These are phyloP conservation scores for Eutypa lata DNA, from an alignment of 2,329 filamentous ascomycete species.

Conservation along the genomic window DNA sequence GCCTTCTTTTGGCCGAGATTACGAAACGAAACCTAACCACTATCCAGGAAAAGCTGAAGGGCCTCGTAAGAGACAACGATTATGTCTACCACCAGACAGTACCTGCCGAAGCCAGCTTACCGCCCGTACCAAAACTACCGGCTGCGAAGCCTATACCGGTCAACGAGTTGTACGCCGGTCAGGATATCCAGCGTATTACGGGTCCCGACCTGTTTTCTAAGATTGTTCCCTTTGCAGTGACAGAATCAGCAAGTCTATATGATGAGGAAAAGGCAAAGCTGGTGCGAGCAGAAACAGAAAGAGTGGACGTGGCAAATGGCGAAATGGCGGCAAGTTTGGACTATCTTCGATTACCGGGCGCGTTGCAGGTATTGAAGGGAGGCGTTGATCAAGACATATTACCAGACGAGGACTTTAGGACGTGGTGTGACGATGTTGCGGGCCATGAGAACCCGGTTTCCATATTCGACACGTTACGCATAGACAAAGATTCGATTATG, in stretches of 20 bases:
- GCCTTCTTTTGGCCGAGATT: slow-evolving; percentile 70
- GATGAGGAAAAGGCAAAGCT: slow-evolving; percentile 98
- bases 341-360: slow-evolving; percentile 85
- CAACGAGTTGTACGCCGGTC: slow-evolving; percentile 91
- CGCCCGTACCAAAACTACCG: slow-evolving; percentile 82
- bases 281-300: slow-evolving; percentile 87
- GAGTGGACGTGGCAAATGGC: slow-evolving; percentile 86
- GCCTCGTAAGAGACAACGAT: slow-evolving; percentile 88
- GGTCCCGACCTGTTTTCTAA: slow-evolving; percentile 96
- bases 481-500: slow-evolving; percentile 73
- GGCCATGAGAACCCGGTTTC: slow-evolving; percentile 75
- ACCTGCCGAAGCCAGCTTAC: slow-evolving; percentile 77
- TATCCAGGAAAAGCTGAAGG: slow-evolving; percentile 75
- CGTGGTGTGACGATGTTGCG: slow-evolving; percentile 91
- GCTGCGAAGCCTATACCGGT: slow-evolving; percentile 97
- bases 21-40: slow-evolving; percentile 77
- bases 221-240: slow-evolving; percentile 93
- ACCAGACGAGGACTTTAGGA: slow-evolving; percentile 86
- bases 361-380: slow-evolving; percentile 87
- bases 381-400: slow-evolving; percentile 85
- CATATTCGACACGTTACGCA: slow-evolving; percentile 75
- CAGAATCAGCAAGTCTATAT: slow-evolving; percentile 93
- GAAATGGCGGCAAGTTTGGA: slow-evolving; percentile 96
- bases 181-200: slow-evolving; percentile 95
- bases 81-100: slow-evolving; percentile 97